Evolutionary conservation across 352 stramenopile genomes (phyloP).

Genomic region (Globisporangium spinosum): DNA sequence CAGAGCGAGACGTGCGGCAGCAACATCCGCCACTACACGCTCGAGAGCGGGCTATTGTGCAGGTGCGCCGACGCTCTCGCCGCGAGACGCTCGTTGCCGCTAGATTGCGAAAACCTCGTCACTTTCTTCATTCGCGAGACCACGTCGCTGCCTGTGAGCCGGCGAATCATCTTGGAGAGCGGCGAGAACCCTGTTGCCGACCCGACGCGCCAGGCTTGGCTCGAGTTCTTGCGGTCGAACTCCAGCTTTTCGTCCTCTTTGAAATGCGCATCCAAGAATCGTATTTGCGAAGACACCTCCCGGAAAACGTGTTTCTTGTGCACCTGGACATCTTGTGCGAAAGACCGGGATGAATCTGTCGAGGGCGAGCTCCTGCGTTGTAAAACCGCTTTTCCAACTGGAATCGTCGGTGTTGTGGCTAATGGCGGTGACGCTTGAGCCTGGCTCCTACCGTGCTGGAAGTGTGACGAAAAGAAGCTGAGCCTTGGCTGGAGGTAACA

Average conservation of each 20-base stretch:
- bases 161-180: not conserved
- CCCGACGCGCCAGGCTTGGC: not conserved
- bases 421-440: not conserved
- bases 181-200: not conserved
- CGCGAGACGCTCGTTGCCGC: not conserved
- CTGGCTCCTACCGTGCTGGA: not conserved
- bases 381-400: not conserved
- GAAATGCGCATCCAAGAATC: constrained; percentile 13
- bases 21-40: not conserved
- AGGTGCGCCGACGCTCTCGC: not conserved
- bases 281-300: constrained; percentile 25
- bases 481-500: constrained; percentile 1
- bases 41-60: not conserved
- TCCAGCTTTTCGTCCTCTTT: not conserved
- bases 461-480: not conserved
- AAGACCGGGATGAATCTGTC: not conserved
- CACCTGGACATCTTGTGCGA: not conserved
- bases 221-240: not conserved
- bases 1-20: constrained; percentile 9
- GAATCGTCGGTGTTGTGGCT: not conserved
- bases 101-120: not conserved
- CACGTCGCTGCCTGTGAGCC: not conserved
- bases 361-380: not conserved
- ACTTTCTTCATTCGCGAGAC: not conserved
- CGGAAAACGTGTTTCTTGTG: constrained; percentile 14